Base-by-base conservation (phyloP, 2,329 filamentous ascomycete genomes). In the Zasmidium angulare region DNA sequence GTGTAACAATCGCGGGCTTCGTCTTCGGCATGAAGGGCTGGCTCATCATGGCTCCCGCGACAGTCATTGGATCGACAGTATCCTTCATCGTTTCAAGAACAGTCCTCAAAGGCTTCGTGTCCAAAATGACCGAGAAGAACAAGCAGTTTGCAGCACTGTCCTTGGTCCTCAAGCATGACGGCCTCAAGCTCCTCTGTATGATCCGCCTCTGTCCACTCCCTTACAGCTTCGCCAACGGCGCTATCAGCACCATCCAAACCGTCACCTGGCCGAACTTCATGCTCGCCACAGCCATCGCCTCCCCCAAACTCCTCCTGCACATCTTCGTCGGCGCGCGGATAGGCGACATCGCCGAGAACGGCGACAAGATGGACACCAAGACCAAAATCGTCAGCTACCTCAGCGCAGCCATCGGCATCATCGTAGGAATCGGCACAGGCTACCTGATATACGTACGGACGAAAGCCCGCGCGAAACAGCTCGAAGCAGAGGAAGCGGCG, bases 141-240 rank as follows among this genome's bases (percentile, higher is more conserved):
- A 88, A 86, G 72, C 85, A 93, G 54, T 99, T 99, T 74, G 86
- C 95, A 10, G 95, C 95, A 3, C 83, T 99, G 23, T 86, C 90
- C 21, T 84, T 97, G 69, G 95, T 95, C 7, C 81, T 99, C 62
- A 91, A 96, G 65, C 88, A 90, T 70, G 95, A 99, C 70, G 95
- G 95, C 0, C 76, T 99, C 53, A 89, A 91, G 69, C 86, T 98
- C 55, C 82, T 99, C 49, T 88, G 91, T 63, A 96, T 95, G 84
- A 95, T 99, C 68, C 86, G 95, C 26, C 84, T 98, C 64, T 98
- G 93, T 70, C 95, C 95, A 1, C 74, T 99, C 61, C 95, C 95
- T 14, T 99, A 96, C 74, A 95, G 90, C 54, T 80, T 98, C 66
- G 93, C 90, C 72, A 99, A 99, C 72, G 95, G 92, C 53, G 96